Evolutionary conservation across 1,284 basidiomycete species (phyloP), one percentile per base, ranked within the genome.

Genomic region (Porogramme epimiltina): DNA sequence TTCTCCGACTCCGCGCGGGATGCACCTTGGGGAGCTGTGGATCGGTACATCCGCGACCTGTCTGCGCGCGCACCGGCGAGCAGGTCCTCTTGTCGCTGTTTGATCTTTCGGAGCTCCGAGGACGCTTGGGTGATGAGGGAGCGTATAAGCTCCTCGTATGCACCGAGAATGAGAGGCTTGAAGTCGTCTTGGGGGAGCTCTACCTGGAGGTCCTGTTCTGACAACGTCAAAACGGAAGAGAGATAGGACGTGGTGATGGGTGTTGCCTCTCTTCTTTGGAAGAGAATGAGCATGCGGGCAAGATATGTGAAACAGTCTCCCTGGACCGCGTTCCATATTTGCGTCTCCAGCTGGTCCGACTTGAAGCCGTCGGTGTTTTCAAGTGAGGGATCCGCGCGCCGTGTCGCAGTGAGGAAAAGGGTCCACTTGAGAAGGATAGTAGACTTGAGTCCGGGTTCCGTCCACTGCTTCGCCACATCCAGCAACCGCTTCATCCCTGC

Each of bases 11-110:
- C n/a, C n/a, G 71, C 66, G 15, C 60, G 56, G 11, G 61, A 41
- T 2, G 60, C 49, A 8, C 58, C 45, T 18, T 62, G 63, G 4
- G 74, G 68, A 16, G 73, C 63, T 41, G 78, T 61, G 55, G 79
- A 81, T 49, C 80, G 79, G 51, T 76, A 73, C 51, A 69, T 70
- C 49, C 82, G 70, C 22, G 78, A 73, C 25, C 83, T 75, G 62
- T 82, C 85, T 18, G 75, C 80, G 37, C 85, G 80, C 42, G 79
- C 80, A 56, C 72, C 81, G 2, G 86, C 85, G 20, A 88, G 75
- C 4, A 87, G 70, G 65, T 97, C 95, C 69, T 97, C 95, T 66
- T 97, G 94, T 37, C 87, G 77, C 62, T 95, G 92, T 66, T 94
- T 93, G 66, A 97, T 87, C 66, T 92, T 93, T 39, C 91, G 84